Conservation (phyloP, 805 yeast genomes). For the Yarrowia sp. region DNA sequence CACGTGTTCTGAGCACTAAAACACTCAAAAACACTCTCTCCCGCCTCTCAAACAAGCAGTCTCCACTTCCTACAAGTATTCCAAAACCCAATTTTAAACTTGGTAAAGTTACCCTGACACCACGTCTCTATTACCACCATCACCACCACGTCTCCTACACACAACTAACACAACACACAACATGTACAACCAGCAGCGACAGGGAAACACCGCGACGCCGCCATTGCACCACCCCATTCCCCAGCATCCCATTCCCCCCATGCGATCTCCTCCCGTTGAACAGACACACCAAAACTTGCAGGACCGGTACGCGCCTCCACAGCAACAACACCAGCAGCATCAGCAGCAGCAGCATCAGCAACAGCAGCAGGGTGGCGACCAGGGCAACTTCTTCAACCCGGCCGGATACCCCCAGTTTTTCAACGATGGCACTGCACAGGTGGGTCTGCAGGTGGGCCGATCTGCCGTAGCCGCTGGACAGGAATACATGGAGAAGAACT, state of each 20-base stretch:
- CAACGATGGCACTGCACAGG: slow-evolving; percentile 73
- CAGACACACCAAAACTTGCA: slow-evolving; percentile 29
- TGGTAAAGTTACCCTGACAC: slow-evolving; percentile 12
- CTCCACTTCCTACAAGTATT: neutral
- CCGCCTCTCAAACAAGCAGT: neutral
- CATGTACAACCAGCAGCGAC: slow-evolving; percentile 11
- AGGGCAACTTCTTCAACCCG: slow-evolving; percentile 33
- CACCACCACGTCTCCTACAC: neutral
- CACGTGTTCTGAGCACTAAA: too few relatives aligned
- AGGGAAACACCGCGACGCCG: slow-evolving; percentile 33
- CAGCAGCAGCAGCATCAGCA: slow-evolving; percentile 30
- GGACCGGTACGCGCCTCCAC: slow-evolving; percentile 32
- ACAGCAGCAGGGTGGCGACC: slow-evolving; percentile 33
- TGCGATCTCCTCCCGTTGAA: slow-evolving; percentile 38
- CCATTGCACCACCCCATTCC: slow-evolving; percentile 48
- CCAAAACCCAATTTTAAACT: too few relatives aligned
- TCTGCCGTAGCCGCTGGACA: slow-evolving; percentile 80
- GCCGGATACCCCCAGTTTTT: slow-evolving; percentile 46
- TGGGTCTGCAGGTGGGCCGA: slow-evolving; percentile 87
- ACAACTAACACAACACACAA: neutral
- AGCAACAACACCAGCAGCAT: slow-evolving; percentile 32
- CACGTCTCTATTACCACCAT: neutral
- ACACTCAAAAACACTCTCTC: neutral
- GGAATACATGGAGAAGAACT: slow-evolving; percentile 70
- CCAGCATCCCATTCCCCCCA: slow-evolving; percentile 45